phyloP scores from a whole-genome alignment of 192 early-diverging fungal species.

The Coemansia sp. region DNA sequence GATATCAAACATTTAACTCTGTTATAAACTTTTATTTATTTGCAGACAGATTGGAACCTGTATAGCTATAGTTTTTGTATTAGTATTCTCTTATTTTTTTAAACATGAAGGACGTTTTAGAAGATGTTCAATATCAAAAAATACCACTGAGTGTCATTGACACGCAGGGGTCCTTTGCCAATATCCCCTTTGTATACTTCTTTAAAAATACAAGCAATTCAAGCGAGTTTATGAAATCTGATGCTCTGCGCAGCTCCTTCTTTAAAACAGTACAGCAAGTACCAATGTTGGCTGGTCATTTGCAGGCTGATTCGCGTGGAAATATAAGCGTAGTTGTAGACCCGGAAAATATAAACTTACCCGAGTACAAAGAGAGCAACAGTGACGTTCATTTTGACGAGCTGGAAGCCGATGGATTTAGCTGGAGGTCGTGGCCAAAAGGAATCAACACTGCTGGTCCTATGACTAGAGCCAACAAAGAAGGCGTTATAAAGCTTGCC shows the following conservation, averaged over 20 bases:
- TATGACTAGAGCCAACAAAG: conserved; percentile 18
- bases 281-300: conserved; percentile 29
- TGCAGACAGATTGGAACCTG: too few species aligned
- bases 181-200: conserved; percentile 51
- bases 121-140: conserved; percentile 31
- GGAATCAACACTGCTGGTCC: conserved; percentile 43
- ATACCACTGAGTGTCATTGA: conserved; percentile 39
- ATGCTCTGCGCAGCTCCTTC: conserved; percentile 30
- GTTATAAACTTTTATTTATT: too few species aligned
- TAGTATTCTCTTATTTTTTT: too few species aligned
- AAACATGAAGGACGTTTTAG: conserved; percentile 8
- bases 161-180: conserved; percentile 46
- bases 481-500: conserved; percentile 38
- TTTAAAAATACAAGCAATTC: conserved; percentile 30
- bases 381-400: conserved; percentile 29
- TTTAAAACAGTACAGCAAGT: conserved; percentile 30
- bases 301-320: conserved; percentile 21
- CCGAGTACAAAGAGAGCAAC: conserved; percentile 34
- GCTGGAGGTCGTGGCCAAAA: conserved; percentile 40
- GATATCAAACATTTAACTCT: too few species aligned
- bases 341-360: conserved; percentile 28
- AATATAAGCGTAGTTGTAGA: conserved; percentile 34
- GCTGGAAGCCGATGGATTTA: conserved; percentile 23
- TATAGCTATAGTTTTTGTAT: too few species aligned
- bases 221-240: conserved; percentile 28